Conservation (phyloP, 176 grass and related monocot species). For the Carex scoparia region DNA sequence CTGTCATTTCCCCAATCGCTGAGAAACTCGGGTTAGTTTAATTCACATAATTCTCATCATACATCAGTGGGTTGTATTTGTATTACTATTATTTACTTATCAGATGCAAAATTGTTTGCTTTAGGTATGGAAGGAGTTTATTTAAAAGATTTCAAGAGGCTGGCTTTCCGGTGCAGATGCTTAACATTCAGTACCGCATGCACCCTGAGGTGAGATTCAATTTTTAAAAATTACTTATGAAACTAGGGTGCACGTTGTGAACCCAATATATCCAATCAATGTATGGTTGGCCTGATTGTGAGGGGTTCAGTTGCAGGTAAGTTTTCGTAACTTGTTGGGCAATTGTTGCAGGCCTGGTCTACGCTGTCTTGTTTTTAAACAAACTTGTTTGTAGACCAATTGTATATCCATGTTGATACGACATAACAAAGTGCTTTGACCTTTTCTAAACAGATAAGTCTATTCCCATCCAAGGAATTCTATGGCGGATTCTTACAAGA, state of each 20-base stretch:
- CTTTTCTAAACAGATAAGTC: slow-evolving; percentile 63
- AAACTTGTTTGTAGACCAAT: background rate
- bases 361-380: background rate
- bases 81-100: slow-evolving; percentile 13
- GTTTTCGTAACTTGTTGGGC: background rate
- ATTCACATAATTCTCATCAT: background rate
- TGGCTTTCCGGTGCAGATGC: slow-evolving; percentile 96
- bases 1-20: slow-evolving; percentile 80
- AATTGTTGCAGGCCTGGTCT: background rate
- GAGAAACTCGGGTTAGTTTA: slow-evolving; percentile 70
- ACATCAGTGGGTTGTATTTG: background rate
- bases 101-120: slow-evolving; percentile 14
- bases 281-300: background rate
- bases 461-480: slow-evolving; percentile 96
- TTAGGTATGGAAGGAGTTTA: slow-evolving; percentile 85
- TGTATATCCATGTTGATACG: slow-evolving; percentile 18
- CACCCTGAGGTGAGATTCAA: slow-evolving; percentile 68
- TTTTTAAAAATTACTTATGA: background rate
- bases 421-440: slow-evolving; percentile 22
- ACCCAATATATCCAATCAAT: background rate
- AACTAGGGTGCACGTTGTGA: background rate
- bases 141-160: slow-evolving; percentile 95
- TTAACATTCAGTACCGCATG: slow-evolving; percentile 96
- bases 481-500: slow-evolving; percentile 74
- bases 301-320: background rate